phyloP scores from a whole-genome alignment of 2,329 filamentous ascomycete species.

The Ramularia endophylla region DNA sequence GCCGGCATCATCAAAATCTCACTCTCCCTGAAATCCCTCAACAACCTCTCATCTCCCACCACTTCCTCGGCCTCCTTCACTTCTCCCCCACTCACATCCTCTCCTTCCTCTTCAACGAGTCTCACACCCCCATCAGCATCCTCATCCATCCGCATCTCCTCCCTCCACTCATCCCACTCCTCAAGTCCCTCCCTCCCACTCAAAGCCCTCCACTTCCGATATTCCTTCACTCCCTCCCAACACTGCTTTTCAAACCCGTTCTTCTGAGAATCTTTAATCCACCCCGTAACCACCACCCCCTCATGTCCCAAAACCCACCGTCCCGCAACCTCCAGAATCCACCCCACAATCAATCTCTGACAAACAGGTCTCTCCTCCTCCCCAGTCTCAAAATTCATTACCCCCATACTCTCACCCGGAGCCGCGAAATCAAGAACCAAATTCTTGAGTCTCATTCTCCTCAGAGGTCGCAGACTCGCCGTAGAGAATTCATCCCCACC shows the following conservation, averaged over 20 bases:
- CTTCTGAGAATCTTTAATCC: constrained; percentile 21
- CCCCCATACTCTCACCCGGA: no score
- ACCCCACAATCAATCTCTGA: constrained; percentile 18
- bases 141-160: constrained; percentile 2
- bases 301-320: constrained; percentile 21
- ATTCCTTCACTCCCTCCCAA: constrained; percentile 8
- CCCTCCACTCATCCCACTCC: constrained; percentile 15
- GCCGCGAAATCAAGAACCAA: no score
- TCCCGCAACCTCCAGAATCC: constrained; percentile 20
- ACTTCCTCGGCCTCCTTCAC: no score
- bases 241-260: constrained; percentile 15
- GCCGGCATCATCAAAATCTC: not conserved
- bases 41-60: no score
- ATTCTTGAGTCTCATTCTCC: no score
- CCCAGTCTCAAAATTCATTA: no score
- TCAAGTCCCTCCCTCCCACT: constrained; percentile 4
- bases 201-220: constrained; percentile 11
- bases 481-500: not conserved
- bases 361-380: no score
- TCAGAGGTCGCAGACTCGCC: not conserved
- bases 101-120: constrained; percentile 3
- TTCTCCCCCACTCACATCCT: no score
- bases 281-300: constrained; percentile 19
- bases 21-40: not conserved
- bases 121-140: constrained; percentile 19